Percentiles rank a stretch among this genome's conserved stretches.
These are phyloP conservation scores for Hypsizygus marmoreus DNA, from an alignment of 768 basidiomycete species.

Conservation along the genomic window DNA sequence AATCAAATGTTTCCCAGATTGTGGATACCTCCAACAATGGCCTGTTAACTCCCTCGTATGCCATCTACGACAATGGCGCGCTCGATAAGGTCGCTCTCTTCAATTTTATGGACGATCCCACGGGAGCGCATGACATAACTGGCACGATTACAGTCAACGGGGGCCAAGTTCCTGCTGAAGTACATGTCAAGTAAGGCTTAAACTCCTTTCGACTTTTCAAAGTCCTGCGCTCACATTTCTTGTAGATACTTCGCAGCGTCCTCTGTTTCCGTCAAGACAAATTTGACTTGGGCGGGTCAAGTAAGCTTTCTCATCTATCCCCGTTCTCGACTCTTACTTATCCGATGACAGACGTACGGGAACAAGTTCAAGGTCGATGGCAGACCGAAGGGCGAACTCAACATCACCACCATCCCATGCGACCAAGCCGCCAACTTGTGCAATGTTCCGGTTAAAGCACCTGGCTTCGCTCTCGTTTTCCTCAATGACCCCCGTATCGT, in stretches of 20 bases:
- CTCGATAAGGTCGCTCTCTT: slow-evolving; percentile 66
- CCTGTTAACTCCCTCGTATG: slow-evolving; percentile 65
- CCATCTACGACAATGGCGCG: slow-evolving; percentile 69
- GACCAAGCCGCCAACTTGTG: slow-evolving; percentile 55
- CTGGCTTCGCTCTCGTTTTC: slow-evolving; percentile 77
- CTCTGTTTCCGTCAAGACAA: slow-evolving; percentile 57
- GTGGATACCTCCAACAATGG: slow-evolving; percentile 60
- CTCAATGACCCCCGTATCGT: slow-evolving; percentile 42
- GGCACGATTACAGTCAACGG: slow-evolving; percentile 51
- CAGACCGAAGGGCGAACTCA: slow-evolving; percentile 53
- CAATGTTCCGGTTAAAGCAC: slow-evolving; percentile 63
- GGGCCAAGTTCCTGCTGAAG: slow-evolving; percentile 43
- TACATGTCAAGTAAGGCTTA: slow-evolving; percentile 56
- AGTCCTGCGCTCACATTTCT: background rate
- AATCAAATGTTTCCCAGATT: slow-evolving; percentile 61
- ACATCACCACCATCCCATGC: slow-evolving; percentile 65
- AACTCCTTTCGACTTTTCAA: background rate
- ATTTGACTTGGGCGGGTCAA: slow-evolving; percentile 80
- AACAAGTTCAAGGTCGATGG: slow-evolving; percentile 67
- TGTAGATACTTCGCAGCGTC: slow-evolving; percentile 56
- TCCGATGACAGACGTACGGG: slow-evolving; percentile 55
- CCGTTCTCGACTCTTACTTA: background rate
- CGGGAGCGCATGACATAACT: slow-evolving; percentile 55
- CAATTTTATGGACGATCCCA: slow-evolving; percentile 68
- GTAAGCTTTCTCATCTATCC: slow-evolving; percentile 32